A percentile compares a stretch with the other conserved stretches of the same genome.
Evolutionary conservation across 805 yeast species (phyloP).

Genomic region (Torulaspora quercuum): DNA sequence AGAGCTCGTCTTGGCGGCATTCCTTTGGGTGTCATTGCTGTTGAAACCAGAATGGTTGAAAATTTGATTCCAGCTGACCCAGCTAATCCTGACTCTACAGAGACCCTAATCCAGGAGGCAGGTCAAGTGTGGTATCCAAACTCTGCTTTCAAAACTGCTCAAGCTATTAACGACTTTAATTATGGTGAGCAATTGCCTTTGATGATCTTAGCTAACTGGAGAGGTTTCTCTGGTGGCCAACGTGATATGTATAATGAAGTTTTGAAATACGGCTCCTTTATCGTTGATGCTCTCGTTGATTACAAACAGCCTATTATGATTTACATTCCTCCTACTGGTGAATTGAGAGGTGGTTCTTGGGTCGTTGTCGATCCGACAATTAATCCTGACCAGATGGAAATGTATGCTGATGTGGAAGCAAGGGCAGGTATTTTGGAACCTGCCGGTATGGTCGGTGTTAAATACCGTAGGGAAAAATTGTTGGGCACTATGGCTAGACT

Average conservation of each 20-base stretch:
- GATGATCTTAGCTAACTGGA: conserved; percentile 98
- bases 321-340: conserved; percentile 97
- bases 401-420: conserved; percentile 95
- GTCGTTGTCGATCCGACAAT: conserved; percentile 99
- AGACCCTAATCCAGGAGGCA: conserved; percentile 83
- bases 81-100: conserved; percentile 94
- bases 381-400: conserved; percentile 96
- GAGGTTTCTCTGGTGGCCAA: conserved; percentile 99
- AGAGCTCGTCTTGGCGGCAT: conserved; percentile 99
- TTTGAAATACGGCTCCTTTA: conserved; percentile 91
- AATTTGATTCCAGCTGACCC: conserved; percentile 96
- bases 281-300: conserved; percentile 94
- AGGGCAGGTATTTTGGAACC: conserved; percentile 99
- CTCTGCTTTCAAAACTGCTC: conserved; percentile 98
- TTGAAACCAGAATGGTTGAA: conserved; percentile 86
- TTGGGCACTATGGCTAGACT: conserved; percentile 87
- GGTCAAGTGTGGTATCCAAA: conserved; percentile 99
- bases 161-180: conserved; percentile 96
- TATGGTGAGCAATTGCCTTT: conserved; percentile 96
- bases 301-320: conserved; percentile 96
- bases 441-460: conserved; percentile 98
- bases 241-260: conserved; percentile 99
- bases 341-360: conserved; percentile 99
- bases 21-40: conserved; percentile 97
- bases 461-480: conserved; percentile 90